Conservation (phyloP, 768 basidiomycete genomes). For the Kwoniella dejecticola region DNA sequence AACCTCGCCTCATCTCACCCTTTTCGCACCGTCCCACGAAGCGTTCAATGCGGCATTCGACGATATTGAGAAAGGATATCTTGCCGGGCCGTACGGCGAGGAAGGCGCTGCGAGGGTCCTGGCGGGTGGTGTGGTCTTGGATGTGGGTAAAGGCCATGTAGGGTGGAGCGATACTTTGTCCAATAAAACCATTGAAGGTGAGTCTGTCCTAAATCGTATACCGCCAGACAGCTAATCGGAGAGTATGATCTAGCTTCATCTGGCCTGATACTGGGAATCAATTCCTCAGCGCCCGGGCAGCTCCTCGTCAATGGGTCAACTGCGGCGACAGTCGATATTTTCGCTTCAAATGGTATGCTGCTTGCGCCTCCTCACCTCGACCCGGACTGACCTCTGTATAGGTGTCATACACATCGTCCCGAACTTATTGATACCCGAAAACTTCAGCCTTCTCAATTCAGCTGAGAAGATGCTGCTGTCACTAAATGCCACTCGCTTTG, state of each 20-base stretch:
- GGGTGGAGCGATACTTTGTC: constrained; percentile 55
- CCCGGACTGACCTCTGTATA: constrained; percentile 17
- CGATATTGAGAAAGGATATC: constrained; percentile 76
- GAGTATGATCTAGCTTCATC: constrained; percentile 27
- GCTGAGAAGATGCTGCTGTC: constrained; percentile 88
- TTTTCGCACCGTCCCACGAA: constrained; percentile 82
- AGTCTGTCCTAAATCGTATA: neutral
- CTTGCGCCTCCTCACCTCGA: neutral
- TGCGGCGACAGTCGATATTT: constrained; percentile 69
- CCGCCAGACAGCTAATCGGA: no score
- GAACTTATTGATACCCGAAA: constrained; percentile 74
- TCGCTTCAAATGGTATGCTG: constrained; percentile 73
- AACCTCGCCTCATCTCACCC: constrained; percentile 68
- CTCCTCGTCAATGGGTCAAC: constrained; percentile 57
- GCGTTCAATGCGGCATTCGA: constrained; percentile 76
- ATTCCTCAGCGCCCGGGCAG: constrained; percentile 62
- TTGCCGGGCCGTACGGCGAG: constrained; percentile 82
- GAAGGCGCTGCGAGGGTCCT: constrained; percentile 78
- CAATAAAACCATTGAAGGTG: constrained; percentile 24
- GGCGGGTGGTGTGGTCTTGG: constrained; percentile 56
- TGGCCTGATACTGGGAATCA: constrained; percentile 32
- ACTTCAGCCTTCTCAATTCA: constrained; percentile 76
- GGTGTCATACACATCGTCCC: constrained; percentile 87
- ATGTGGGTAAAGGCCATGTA: constrained; percentile 40
- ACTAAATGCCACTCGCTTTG: constrained; percentile 86